These are phyloP conservation scores for Erigeron canadensis DNA, from an alignment of 129 eudicot genomes.

Conservation along the genomic window DNA sequence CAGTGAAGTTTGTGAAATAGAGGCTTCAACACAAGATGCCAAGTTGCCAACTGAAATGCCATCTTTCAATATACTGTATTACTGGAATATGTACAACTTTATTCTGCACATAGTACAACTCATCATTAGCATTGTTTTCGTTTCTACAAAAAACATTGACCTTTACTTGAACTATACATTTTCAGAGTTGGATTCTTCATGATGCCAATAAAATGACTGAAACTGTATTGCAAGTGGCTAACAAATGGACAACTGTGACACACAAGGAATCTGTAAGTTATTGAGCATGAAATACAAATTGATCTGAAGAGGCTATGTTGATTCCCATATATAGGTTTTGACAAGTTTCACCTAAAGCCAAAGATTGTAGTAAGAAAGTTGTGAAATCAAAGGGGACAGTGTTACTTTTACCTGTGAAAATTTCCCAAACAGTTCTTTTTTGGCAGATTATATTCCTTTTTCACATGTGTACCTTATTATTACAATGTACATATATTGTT, in stretches of 20 bases:
- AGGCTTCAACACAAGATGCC: neutral
- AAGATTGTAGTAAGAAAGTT: conserved; percentile 27
- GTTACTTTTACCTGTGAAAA: conserved; percentile 9
- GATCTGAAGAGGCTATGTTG: conserved; percentile 26
- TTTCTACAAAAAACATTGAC: conserved; percentile 19
- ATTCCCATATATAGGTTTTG: conserved; percentile 27
- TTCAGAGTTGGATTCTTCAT: conserved; percentile 31
- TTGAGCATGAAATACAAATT: conserved; percentile 17
- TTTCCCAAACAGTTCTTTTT: neutral
- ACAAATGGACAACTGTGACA: conserved; percentile 27
- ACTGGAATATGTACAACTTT: conserved; percentile 12
- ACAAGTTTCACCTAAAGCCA: conserved; percentile 39
- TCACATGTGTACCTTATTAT: conserved; percentile 31
- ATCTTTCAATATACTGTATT: conserved; percentile 8
- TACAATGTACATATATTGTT: conserved; percentile 9
- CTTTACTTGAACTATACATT: conserved; percentile 16
- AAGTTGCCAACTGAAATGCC: neutral
- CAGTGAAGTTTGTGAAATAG: neutral
- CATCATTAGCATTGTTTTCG: neutral
- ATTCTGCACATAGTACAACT: conserved; percentile 13
- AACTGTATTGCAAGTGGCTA: conserved; percentile 27
- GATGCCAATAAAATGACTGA: conserved; percentile 9
- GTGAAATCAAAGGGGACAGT: conserved; percentile 12
- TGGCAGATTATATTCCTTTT: conserved; percentile 21
- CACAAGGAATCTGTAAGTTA: conserved; percentile 29